These are phyloP conservation scores for Calonectria naviculata DNA, from an alignment of 2,329 filamentous ascomycete species.

Conservation along the genomic window DNA sequence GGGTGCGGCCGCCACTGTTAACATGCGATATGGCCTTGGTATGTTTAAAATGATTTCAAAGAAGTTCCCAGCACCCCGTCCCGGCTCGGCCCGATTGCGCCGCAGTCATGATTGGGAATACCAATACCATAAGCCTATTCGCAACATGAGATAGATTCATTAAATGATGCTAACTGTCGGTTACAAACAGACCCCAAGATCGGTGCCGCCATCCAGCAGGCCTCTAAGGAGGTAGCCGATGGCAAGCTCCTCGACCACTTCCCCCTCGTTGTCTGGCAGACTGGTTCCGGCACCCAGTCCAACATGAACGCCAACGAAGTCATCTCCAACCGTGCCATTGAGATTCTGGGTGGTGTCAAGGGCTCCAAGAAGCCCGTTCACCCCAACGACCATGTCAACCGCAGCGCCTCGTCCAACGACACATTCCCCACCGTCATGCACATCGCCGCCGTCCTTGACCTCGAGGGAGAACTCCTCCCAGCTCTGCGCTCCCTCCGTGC, in stretches of 20 bases:
- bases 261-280: conserved; percentile 99
- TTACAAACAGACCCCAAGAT: conserved; percentile 79
- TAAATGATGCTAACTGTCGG: neutral
- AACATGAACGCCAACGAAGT: conserved; percentile 99
- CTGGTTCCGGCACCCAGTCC: conserved; percentile 97
- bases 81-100: neutral
- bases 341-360: conserved; percentile 94
- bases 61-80: neutral
- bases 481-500: conserved; percentile 83
- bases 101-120: neutral
- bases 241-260: conserved; percentile 97
- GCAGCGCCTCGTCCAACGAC: conserved; percentile 98
- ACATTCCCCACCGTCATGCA: conserved; percentile 99
- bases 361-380: conserved; percentile 98
- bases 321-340: conserved; percentile 98
- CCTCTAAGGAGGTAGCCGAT: conserved; percentile 90
- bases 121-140: neutral
- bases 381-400: conserved; percentile 99
- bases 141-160: neutral
- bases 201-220: conserved; percentile 93
- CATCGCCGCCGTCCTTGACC: conserved; percentile 94
- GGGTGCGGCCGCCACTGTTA: conserved; percentile 94
- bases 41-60: conserved; percentile 41
- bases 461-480: conserved; percentile 87
- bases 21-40: conserved; percentile 94